Evolutionary conservation across 139 green algal genomes (phyloP), one percentile per base, ranked within the genome.

Genomic region (Chlorella sp.): DNA sequence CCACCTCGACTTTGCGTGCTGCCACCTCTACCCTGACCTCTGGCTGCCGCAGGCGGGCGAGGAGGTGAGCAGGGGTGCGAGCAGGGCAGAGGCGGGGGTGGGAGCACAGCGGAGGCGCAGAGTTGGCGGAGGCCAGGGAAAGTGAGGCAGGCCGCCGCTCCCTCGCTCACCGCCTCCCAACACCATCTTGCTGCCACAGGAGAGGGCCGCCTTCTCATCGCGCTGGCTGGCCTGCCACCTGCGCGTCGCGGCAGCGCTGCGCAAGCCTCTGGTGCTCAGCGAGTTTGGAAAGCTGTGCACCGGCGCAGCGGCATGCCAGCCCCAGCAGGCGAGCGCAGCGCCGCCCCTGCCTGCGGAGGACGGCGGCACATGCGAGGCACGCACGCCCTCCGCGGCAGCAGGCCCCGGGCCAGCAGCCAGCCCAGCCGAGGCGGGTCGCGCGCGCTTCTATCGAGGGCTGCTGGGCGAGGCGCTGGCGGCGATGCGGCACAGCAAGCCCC

Each of bases 1-100:
- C 2, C 29, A 71, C 58, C 83, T 94, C 29, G 90, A 94, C 75
- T 90, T 94, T 79, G 81, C 79, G 19, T 83, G 77, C 64, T 84
- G 87, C 38, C 90, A 94, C 77, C 53, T 90, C 27, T 94, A 92
- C 71, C 89, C 89, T 0, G 87, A 94, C 69, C 82, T 88, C n/a
- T 93, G 88, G 89, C 61, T 84, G 40, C 65, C 64, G 2, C 38
- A 77, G 19, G 76, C 53, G 3, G 53, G 73, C 27, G 64, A 81
- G 9, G 68, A 82, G 46, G 58, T 55, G 11, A 58, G 65, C 40
- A 5, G 3, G 11, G 12, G 40, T 42, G 31, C 25, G 59, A 43
- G 59, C 8, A 66, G n/a, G n/a, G n/a, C n/a, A n/a, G n/a, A n/a
- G n/a, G n/a, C n/a, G n/a, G n/a, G n/a, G n/a, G n/a, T n/a, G n/a